Percentiles rank a stretch among this genome's conserved stretches.
phyloP scores from a whole-genome alignment of 2,329 filamentous ascomycete species.

The Fusarium sp. region DNA sequence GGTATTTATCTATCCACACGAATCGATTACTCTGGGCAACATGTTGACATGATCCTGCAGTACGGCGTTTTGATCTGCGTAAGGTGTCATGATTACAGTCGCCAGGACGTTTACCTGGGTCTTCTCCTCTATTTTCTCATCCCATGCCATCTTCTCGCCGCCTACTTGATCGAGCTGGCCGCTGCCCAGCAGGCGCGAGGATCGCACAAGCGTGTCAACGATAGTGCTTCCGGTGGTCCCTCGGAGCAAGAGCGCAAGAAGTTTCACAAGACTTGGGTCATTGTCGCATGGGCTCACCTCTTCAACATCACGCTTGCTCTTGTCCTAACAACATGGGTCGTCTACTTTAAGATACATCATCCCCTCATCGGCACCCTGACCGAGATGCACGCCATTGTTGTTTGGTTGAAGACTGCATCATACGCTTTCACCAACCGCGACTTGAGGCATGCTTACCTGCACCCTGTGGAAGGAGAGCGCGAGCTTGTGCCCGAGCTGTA shows the following conservation, averaged over 20 bases:
- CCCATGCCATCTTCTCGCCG: slow-evolving; percentile 89
- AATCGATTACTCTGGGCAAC: neutral
- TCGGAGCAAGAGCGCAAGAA: slow-evolving; percentile 71
- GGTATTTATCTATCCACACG: slow-evolving; percentile 59
- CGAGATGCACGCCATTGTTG: slow-evolving; percentile 91
- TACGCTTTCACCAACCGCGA: slow-evolving; percentile 98
- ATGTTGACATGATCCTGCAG: slow-evolving; percentile 57
- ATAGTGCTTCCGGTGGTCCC: slow-evolving; percentile 59
- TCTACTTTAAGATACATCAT: slow-evolving; percentile 93
- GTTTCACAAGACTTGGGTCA: slow-evolving; percentile 82
- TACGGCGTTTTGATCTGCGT: slow-evolving; percentile 96
- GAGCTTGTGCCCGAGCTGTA: slow-evolving; percentile 86
- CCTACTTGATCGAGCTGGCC: slow-evolving; percentile 87
- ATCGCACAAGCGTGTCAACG: slow-evolving; percentile 67
- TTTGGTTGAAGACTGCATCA: slow-evolving; percentile 95
- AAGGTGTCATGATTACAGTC: slow-evolving; percentile 87
- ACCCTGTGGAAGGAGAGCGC: slow-evolving; percentile 75
- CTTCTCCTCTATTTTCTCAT: slow-evolving; percentile 85
- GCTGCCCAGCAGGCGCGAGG: slow-evolving; percentile 83
- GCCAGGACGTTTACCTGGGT: slow-evolving; percentile 80
- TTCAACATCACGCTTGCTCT: slow-evolving; percentile 87
- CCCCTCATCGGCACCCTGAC: slow-evolving; percentile 92
- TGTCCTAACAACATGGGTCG: slow-evolving; percentile 81
- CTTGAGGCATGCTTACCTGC: slow-evolving; percentile 88
- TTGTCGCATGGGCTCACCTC: slow-evolving; percentile 83